Evolutionary conservation across 441 rosid genomes (phyloP).

Genomic region (Erodium trifolium): DNA sequence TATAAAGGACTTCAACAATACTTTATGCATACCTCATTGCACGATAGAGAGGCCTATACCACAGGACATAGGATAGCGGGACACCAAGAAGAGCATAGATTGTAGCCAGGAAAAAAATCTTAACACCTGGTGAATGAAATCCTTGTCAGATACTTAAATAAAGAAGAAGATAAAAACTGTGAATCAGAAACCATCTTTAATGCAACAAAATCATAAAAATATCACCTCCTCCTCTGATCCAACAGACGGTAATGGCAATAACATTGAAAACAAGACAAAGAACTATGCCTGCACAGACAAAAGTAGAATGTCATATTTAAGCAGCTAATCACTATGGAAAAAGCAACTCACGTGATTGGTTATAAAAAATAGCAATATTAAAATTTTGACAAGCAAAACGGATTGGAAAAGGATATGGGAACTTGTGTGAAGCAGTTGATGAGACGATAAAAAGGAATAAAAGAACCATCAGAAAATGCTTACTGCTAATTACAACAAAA

Average conservation of each 20-base stretch:
- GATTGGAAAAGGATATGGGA: background rate
- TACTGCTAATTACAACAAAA: background rate
- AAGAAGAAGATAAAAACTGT: background rate
- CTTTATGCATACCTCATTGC: constrained; percentile 63
- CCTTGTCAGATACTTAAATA: constrained; percentile 17
- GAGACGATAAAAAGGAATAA: background rate
- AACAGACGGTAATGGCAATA: constrained; percentile 65
- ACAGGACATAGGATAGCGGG: constrained; percentile 75
- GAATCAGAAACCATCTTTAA: constrained; percentile 1
- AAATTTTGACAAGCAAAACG: background rate
- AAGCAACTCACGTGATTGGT: background rate
- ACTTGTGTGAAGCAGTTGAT: background rate
- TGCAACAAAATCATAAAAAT: background rate
- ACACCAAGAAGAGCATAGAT: constrained; percentile 74
- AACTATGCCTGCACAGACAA: constrained; percentile 44
- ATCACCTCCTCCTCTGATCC: constrained; percentile 93
- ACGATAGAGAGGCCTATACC: constrained; percentile 95
- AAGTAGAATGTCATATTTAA: background rate
- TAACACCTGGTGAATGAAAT: constrained; percentile 46
- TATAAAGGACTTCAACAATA: background rate
- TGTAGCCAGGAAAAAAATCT: constrained; percentile 73
- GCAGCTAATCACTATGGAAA: background rate
- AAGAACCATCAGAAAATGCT: background rate
- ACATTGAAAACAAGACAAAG: constrained; percentile 72
- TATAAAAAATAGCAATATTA: background rate